Conservation (phyloP, 257 asterid species). For the Hygrophila difformis region DNA sequence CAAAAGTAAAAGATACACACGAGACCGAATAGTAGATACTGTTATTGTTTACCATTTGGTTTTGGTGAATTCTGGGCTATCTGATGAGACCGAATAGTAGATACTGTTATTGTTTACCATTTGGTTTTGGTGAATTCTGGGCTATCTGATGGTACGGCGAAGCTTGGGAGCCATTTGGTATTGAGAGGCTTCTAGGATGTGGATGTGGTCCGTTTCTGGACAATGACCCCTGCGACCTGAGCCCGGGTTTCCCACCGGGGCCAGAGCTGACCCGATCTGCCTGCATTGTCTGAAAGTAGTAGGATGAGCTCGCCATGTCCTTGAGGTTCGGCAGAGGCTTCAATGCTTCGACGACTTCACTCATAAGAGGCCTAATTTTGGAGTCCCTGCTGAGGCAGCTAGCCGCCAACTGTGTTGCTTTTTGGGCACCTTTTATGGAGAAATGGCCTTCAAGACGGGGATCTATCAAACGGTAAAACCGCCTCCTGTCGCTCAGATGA, state of each 20-base stretch:
- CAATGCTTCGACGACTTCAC: conserved; percentile 51
- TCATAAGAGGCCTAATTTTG: conserved; percentile 45
- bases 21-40: too few species aligned
- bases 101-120: conserved; percentile 30
- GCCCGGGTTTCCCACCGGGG: conserved; percentile 31
- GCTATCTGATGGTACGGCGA: conserved; percentile 36
- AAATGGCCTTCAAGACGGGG: conserved; percentile 60
- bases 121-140: conserved; percentile 45
- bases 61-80: conserved; percentile 40
- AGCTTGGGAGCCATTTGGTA: conserved; percentile 33
- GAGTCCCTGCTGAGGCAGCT: conserved; percentile 52
- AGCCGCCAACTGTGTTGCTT: conserved; percentile 52
- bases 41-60: conserved; percentile 34
- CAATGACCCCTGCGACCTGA: conserved; percentile 28
- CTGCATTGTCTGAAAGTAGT: conserved; percentile 51
- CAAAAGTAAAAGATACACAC: too few species aligned
- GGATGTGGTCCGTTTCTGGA: conserved; percentile 30
- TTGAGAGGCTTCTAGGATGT: conserved; percentile 40
- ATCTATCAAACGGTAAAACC: conserved; percentile 47
- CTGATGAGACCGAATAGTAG: too few species aligned
- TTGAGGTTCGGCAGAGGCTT: conserved; percentile 55
- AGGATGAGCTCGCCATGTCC: conserved; percentile 68
- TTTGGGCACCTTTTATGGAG: conserved; percentile 56
- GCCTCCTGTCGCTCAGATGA: conserved; percentile 40
- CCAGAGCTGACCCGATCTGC: conserved; percentile 31